Conservation (phyloP, 75 land plant species). For the Cupressus sempervirens region DNA sequence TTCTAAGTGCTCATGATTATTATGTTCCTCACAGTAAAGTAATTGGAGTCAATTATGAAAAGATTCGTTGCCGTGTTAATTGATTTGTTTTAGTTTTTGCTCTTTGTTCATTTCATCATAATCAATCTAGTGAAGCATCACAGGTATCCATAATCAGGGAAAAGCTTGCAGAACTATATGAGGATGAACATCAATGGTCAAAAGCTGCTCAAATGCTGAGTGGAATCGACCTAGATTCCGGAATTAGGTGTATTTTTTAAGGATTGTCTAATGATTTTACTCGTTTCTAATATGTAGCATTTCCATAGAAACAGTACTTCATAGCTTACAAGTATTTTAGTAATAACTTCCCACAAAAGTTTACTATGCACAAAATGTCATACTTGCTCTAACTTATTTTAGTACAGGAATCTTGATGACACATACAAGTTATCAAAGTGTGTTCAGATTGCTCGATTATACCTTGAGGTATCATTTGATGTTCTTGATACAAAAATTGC, state of each 20-base stretch:
- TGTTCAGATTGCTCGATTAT: conserved; percentile 97
- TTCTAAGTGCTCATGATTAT: not conserved
- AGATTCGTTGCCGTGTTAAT: not conserved
- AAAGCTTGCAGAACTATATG: conserved; percentile 92
- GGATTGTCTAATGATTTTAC: conserved; percentile 3
- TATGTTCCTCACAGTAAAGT: not conserved
- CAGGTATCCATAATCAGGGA: conserved; percentile 93
- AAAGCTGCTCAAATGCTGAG: conserved; percentile 99
- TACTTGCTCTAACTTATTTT: not conserved
- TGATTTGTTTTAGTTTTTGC: not conserved
- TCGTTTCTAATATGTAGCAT: not conserved
- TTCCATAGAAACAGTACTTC: not conserved
- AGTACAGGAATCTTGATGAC: conserved; percentile 80
- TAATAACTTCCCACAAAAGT: not conserved
- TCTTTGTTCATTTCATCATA: not conserved
- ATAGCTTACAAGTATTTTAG: not conserved
- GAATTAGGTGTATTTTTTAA: conserved; percentile 57
- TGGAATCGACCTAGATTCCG: conserved; percentile 94
- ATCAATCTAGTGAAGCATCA: conserved; percentile 9
- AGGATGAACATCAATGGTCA: conserved; percentile 93
- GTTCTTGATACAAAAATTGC: not conserved
- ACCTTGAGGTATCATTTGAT: conserved; percentile 71
- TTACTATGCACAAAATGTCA: not conserved
- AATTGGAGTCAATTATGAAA: not conserved
- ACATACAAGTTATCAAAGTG: conserved; percentile 85